Base-by-base conservation (phyloP, 164 flowering plant genomes). In the Sextonia rubra region DNA sequence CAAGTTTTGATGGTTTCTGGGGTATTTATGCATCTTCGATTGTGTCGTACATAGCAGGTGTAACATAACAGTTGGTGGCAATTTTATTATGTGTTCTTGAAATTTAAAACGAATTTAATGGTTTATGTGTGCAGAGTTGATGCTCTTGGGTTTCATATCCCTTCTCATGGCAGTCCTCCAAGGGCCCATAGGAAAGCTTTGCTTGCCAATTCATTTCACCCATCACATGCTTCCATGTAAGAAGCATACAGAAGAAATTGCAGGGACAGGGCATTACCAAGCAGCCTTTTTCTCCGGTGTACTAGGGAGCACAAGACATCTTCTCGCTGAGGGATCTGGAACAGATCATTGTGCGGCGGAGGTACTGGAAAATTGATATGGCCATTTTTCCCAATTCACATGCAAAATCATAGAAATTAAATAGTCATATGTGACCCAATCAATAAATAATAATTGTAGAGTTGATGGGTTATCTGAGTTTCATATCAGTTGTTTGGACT, bases 131-230 rank as follows among this genome's bases (percentile, higher is more conserved):
- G 78, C 90, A 91, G 97, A 91, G 83, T 78, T 91, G 87, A 90
- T 91, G 97, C 71, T 91, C 32, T 66, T 91, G 86, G 94, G 97
- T 56, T 91, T 91, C 74, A 88, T 91, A 63, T 90, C 97, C 1
- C 81, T 91, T 72, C 80, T 91, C 18, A 73, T 91, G 65, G 81
- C 89, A 0, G 90, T 90, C 0, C 80, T 72, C 22, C 92, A 90
- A 79, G 69, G 44, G 3, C 22, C 75, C 17, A 87, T 91, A n/a
- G 71, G 72, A 17, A 77, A 69, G 69, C 77, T 87, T 17, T 91
- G 97, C 71, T 80, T 91, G 5, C 70, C 88, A 0, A 68, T 71
- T 64, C 11, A 71, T 47, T 76, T 79, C 37, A 76, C 83, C 2
- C 12, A 68, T 7, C 75, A 84, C 24, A 66, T 81, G 79, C 86